Evolutionary conservation across 2,329 filamentous ascomycete species (phyloP), one percentile per base, ranked within the genome.

Genomic region (Aspergillus bombycis): DNA sequence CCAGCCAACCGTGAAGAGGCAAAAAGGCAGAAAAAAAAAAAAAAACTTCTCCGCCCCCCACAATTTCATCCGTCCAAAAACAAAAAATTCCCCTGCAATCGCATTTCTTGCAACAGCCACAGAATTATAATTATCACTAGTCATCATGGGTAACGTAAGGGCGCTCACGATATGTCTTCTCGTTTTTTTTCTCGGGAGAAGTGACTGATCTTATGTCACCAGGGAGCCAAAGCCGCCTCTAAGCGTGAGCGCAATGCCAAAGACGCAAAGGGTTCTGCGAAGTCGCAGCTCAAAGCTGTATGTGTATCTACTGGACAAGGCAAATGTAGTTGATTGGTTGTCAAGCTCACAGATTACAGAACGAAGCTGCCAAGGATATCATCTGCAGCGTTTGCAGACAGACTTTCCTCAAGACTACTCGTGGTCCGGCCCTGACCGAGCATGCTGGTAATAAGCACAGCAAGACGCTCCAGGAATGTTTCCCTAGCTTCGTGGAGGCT

Each of bases 111-210:
- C 23, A 28, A 26, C 23, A 23, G 21, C 45, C 21, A 48, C 45
- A 48, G 23, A 12, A 8, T 16, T n/a, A n/a, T 41, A 19, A n/a
- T 41, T 26, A 50, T 26, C 16, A 50, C 26, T 7, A 50, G 7
- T 50, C 46, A 50, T 50, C 46, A 50, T 50, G 46, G 46, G 46
- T 28, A 50, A 50, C 46, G 46, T 50, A 50, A 30, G 46, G 38
- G 38, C 38, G n/a, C 38, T n/a, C 46, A n/a, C 30, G n/a, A 50
- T 50, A 50, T 48, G 16, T 50, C 16, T 50, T 10, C 3, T 8
- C 16, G 5, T 9, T 50, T 50, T 26, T 16, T 16, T 7, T 26
- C 38, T 19, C 2, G 8, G 19, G 38, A 41, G 46, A 50, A 50
- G 26, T 9, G 26, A 50, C 26, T 50, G 46, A 23, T 50, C 14